Evolutionary conservation across 2,329 filamentous ascomycete species (phyloP).

Genomic region (Aureobasidium zeae): DNA sequence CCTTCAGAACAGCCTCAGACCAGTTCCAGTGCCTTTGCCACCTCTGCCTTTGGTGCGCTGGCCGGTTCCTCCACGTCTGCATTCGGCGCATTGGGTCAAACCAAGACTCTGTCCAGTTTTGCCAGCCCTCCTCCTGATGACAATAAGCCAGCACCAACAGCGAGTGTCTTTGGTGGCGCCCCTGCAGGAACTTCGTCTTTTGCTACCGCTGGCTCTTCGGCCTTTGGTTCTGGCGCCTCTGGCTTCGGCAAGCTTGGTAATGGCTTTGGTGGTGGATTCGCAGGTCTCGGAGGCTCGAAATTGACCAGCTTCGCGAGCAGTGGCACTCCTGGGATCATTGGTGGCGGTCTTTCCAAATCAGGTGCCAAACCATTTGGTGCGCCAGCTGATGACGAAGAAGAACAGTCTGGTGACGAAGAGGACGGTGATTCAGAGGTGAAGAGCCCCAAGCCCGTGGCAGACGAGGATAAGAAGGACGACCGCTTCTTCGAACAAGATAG

Average conservation of each 20-base stretch:
- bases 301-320: slow-evolving; percentile 57
- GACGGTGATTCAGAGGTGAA: slow-evolving; percentile 33
- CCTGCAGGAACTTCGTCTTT: slow-evolving; percentile 29
- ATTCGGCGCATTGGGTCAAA: slow-evolving; percentile 28
- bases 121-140: slow-evolving; percentile 19
- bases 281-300: slow-evolving; percentile 32
- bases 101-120: slow-evolving; percentile 24
- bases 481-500: slow-evolving; percentile 53
- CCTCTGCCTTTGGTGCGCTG: slow-evolving; percentile 38
- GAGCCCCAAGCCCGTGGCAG: slow-evolving; percentile 35
- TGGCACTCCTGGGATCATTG: slow-evolving; percentile 36
- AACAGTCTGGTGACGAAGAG: slow-evolving; percentile 42
- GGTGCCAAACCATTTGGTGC: slow-evolving; percentile 68
- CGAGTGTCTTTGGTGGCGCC: slow-evolving; percentile 32
- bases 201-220: slow-evolving; percentile 21
- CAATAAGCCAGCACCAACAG: slow-evolving; percentile 9
- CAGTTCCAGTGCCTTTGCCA: slow-evolving; percentile 40
- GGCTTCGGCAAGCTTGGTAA: slow-evolving; percentile 32
- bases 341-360: slow-evolving; percentile 44
- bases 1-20: slow-evolving; percentile 30
- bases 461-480: slow-evolving; percentile 57
- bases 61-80: slow-evolving; percentile 31
- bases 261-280: slow-evolving; percentile 35
- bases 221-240: slow-evolving; percentile 30
- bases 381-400: slow-evolving; percentile 53